phyloP scores from a whole-genome alignment of 345 rosid species.

The Alliaria petiolata region DNA sequence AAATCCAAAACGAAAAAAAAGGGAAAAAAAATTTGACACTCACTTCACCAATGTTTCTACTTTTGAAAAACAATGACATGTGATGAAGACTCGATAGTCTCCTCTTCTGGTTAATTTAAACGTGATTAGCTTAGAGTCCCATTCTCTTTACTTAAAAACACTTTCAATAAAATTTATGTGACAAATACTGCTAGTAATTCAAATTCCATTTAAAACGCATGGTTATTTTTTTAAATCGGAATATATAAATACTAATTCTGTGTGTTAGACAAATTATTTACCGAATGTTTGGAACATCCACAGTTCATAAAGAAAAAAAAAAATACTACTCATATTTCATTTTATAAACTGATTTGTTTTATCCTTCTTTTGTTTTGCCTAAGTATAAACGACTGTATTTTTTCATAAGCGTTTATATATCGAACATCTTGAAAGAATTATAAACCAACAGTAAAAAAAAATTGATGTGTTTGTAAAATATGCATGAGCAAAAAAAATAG shows the following conservation, averaged over 20 bases:
- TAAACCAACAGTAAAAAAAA: neutral
- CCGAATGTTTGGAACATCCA: too few species aligned
- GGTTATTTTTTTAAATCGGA: too few species aligned
- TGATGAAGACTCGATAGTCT: conserved; percentile 10
- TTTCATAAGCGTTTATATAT: neutral
- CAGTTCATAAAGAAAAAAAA: too few species aligned
- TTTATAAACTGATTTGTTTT: too few species aligned
- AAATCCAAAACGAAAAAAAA: neutral
- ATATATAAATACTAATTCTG: too few species aligned
- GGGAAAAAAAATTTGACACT: neutral
- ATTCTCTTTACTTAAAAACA: neutral
- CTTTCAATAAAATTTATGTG: neutral
- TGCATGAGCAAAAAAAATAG: neutral
- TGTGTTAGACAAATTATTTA: too few species aligned
- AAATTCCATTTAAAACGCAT: too few species aligned
- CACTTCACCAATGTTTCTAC: neutral
- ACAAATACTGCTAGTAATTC: neutral
- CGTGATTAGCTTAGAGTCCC: neutral
- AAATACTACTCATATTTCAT: too few species aligned
- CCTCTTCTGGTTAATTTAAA: neutral
- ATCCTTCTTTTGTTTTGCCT: neutral
- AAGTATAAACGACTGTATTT: neutral
- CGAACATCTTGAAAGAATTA: neutral
- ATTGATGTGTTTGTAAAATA: neutral
- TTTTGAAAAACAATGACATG: neutral